Evolutionary conservation across 192 early-diverging fungal genomes (phyloP).

Genomic region (Coemansia sp.): DNA sequence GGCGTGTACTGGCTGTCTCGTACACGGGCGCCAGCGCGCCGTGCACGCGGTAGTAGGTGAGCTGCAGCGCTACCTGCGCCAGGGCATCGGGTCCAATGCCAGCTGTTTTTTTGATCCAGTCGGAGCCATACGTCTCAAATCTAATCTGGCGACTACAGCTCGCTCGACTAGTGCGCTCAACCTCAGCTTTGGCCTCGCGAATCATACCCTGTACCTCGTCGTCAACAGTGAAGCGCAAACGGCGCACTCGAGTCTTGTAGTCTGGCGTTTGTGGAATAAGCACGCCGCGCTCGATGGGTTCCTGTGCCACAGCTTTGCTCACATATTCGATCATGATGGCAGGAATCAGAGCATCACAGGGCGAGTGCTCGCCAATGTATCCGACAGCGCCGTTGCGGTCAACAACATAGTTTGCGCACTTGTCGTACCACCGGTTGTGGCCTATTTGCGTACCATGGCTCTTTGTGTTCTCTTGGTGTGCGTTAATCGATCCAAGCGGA

Average conservation of each 20-base stretch:
- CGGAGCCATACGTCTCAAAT: constrained; percentile 69
- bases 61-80: too few species aligned
- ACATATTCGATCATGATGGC: constrained; percentile 60
- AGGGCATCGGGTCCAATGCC: too few species aligned
- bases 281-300: constrained; percentile 21
- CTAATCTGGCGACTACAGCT: constrained; percentile 64
- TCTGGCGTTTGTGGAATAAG: constrained; percentile 35
- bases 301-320: constrained; percentile 27
- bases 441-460: constrained; percentile 53
- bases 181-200: constrained; percentile 55
- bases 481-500: constrained; percentile 31
- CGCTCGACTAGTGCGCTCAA: constrained; percentile 56
- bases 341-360: constrained; percentile 80
- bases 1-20: too few species aligned
- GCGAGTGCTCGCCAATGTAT: constrained; percentile 76
- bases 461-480: constrained; percentile 27
- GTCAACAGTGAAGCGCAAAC: constrained; percentile 33
- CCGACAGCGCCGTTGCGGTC: constrained; percentile 72
- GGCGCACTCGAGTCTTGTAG: constrained; percentile 60
- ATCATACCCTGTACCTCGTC: constrained; percentile 34
- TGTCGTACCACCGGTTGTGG: constrained; percentile 92
- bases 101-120: constrained; percentile 63
- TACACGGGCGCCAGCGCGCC: too few species aligned
- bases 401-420: constrained; percentile 65
- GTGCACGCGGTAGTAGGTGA: too few species aligned